phyloP scores from a whole-genome alignment of 768 basidiomycete species.

The Trametes villosa region DNA sequence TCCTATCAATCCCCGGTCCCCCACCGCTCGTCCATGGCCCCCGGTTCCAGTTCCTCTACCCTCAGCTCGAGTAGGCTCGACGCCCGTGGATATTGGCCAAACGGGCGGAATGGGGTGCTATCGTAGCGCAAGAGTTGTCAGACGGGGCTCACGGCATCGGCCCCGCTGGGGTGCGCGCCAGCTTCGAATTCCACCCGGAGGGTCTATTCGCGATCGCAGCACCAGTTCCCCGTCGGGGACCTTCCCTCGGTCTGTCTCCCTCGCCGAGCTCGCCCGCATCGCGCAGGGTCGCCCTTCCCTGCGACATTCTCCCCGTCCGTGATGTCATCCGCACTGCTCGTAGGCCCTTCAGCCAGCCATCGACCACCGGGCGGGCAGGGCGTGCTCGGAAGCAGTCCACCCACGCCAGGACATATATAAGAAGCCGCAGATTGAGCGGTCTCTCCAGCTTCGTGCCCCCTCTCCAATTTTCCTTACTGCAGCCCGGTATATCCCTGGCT shows the following conservation, averaged over 20 bases:
- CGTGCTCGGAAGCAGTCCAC: too few relatives aligned
- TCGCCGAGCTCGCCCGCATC: not conserved
- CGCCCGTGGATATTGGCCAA: too few relatives aligned
- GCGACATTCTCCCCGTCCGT: not conserved
- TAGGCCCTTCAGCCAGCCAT: not conserved
- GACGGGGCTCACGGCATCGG: not conserved
- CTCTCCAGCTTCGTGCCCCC: too few relatives aligned
- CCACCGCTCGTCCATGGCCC: too few relatives aligned
- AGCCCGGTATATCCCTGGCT: not conserved
- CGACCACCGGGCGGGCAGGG: too few relatives aligned
- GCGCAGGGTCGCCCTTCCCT: not conserved
- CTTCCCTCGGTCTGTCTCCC: not conserved
- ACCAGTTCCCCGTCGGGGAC: not conserved
- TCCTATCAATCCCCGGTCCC: too few relatives aligned
- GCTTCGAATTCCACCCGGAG: not conserved
- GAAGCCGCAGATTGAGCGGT: too few relatives aligned
- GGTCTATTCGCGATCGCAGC: not conserved
- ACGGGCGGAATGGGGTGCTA: too few relatives aligned
- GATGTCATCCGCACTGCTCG: not conserved
- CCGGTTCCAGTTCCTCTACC: too few relatives aligned
- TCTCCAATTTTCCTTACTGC: not conserved
- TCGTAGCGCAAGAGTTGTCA: slow-evolving; percentile 13
- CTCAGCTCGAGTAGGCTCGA: too few relatives aligned
- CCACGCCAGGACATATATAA: too few relatives aligned
- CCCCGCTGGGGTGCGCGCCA: not conserved